Base-by-base conservation (phyloP, 331 rosid species). In the Saraca asoca region DNA sequence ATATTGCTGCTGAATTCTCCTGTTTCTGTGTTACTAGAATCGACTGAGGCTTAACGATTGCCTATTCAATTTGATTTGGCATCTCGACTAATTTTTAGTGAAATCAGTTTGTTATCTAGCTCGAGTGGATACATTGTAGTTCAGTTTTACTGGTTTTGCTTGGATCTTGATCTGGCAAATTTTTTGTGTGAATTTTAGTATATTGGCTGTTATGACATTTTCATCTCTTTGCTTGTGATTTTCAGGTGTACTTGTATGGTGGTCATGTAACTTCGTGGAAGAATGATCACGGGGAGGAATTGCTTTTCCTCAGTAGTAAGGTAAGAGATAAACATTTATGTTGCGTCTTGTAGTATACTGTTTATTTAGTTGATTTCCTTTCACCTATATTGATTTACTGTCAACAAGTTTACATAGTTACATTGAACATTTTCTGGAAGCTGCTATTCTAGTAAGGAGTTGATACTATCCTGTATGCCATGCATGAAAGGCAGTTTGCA, bases 211-310 rank as follows among this genome's bases (percentile, higher is more conserved):
- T 63, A 39, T 44, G 33, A 34, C 15, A 13, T 59, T 66, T 66
- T 68, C 49, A 31, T 42, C 48, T 31, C 24, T 41, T 53, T 52
- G 29, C 49, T 59, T 58, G 59, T 58, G 37, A 51, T 73, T 79
- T 68, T 70, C 82, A 87, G 98, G 96, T 94, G 37, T 88, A 88
- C 63, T 52, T 94, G 50, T 94, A 90, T 66, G 99, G 99, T 19
- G 91, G 75, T 57, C 99, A 94, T 16, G 96, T 94, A 84, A 94
- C 99, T 62, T 94, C 99, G 17, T 94, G 99, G 99, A 94, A 94
- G 83, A 94, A 88, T 79, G 97, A 94, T 45, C 91, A 81, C 16
- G 88, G 91, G 69, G 97, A 90, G 80, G 97, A 94, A 68, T 74
- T 94, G 85, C 95, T 90, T 49, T 94, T 90, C 74, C 93, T 94